Conservation (phyloP, 352 stramenopile genomes). For the Phytophthora pistaciae region DNA sequence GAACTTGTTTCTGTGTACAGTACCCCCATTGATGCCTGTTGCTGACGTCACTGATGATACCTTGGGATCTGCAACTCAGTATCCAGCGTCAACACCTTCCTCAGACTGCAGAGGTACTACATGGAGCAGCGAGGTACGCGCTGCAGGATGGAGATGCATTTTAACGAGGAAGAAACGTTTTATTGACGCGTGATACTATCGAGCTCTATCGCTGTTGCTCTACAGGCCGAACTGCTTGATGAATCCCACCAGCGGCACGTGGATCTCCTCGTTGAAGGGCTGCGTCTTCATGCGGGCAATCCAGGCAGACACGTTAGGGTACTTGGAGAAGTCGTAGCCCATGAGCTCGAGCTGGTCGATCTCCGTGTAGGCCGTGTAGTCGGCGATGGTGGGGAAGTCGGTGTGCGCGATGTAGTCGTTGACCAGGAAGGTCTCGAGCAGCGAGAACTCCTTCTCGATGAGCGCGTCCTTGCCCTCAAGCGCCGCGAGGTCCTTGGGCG, state of each 20-base stretch:
- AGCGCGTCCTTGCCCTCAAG: slow-evolving; percentile 46
- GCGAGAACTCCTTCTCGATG: slow-evolving; percentile 40
- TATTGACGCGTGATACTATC: slow-evolving; percentile 20
- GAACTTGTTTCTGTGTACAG: not conserved
- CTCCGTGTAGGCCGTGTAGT: slow-evolving; percentile 68
- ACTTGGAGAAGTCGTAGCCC: slow-evolving; percentile 61
- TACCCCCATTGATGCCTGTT: not conserved
- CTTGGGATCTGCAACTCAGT: not conserved
- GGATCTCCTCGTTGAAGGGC: slow-evolving; percentile 67
- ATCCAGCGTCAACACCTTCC: not conserved
- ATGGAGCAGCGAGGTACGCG: not conserved
- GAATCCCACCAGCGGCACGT: slow-evolving; percentile 38
- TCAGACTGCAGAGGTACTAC: too few species aligned
- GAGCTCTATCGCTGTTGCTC: slow-evolving; percentile 6
- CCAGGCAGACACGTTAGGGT: slow-evolving; percentile 60
- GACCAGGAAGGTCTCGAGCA: slow-evolving; percentile 61
- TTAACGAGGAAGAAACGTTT: slow-evolving; percentile 6
- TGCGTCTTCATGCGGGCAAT: slow-evolving; percentile 63
- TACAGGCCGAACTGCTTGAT: slow-evolving; percentile 42
- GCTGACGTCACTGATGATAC: slow-evolving; percentile 13
- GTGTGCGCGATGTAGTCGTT: slow-evolving; percentile 60
- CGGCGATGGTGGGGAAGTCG: slow-evolving; percentile 65
- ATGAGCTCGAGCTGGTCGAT: slow-evolving; percentile 73
- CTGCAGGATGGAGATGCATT: not conserved
- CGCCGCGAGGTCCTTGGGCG: slow-evolving; percentile 41